These are phyloP conservation scores for Starmera quercuum DNA, from an alignment of 805 yeast species.

Conservation along the genomic window DNA sequence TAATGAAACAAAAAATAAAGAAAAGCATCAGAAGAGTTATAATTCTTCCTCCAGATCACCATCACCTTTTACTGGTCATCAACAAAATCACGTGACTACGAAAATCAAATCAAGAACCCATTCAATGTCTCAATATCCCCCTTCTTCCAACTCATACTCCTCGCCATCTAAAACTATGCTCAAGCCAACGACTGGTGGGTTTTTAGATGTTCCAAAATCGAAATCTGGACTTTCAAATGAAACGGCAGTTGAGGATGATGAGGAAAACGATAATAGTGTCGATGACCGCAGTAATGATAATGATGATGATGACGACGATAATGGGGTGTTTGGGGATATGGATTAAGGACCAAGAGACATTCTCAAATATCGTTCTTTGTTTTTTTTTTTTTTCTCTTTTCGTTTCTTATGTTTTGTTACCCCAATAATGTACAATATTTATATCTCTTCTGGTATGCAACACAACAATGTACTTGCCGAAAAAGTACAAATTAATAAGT, in stretches of 20 bases:
- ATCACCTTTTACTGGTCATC: background rate
- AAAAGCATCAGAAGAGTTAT: no score
- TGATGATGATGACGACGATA: conserved; percentile 17
- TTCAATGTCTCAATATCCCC: conserved; percentile 37
- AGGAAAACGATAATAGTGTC: conserved; percentile 6
- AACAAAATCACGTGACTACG: conserved; percentile 2
- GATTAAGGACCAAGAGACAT: conserved; percentile 18
- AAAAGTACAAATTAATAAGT: no score
- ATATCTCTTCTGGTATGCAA: no score
- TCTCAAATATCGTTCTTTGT: no score
- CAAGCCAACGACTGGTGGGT: conserved; percentile 19
- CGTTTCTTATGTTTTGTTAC: no score
- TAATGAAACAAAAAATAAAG: no score
- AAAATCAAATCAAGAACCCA: conserved; percentile 23
- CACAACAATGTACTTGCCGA: no score
- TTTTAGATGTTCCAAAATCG: conserved; percentile 18
- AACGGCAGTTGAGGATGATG: conserved; percentile 3
- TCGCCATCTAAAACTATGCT: background rate
- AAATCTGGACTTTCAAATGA: conserved; percentile 2
- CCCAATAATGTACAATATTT: no score
- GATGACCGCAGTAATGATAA: conserved; percentile 7
- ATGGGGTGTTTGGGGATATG: conserved; percentile 31
- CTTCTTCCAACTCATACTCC: conserved; percentile 16
- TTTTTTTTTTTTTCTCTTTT: no score
- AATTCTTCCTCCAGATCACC: background rate